Evolutionary conservation across 352 stramenopile species (phyloP).

Genomic region (Plasmopara viticola): DNA sequence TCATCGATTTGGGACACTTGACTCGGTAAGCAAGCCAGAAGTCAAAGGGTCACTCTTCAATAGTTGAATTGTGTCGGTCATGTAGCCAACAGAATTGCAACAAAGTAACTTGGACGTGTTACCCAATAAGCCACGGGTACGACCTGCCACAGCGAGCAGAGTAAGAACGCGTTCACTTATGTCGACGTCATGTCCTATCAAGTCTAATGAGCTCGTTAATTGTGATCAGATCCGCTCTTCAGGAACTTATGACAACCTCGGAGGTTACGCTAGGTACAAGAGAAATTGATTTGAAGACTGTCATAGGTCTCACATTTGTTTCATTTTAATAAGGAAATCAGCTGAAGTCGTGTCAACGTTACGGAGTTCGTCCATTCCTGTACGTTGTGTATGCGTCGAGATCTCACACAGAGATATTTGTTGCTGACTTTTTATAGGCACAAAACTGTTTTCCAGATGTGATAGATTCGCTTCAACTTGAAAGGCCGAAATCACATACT

Average conservation of each 20-base stretch:
- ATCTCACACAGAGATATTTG: neutral
- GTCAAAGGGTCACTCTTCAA: neutral
- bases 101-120: slow-evolving; percentile 11
- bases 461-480: slow-evolving; percentile 7
- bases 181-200: neutral
- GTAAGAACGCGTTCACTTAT: slow-evolving; percentile 8
- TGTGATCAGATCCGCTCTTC: slow-evolving; percentile 12
- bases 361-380: slow-evolving; percentile 14
- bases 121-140: slow-evolving; percentile 11
- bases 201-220: neutral
- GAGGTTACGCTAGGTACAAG: slow-evolving; percentile 50
- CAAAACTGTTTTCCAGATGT: slow-evolving; percentile 25
- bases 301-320: neutral
- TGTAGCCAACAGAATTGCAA: slow-evolving; percentile 13
- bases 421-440: slow-evolving; percentile 8
- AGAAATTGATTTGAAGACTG: neutral
- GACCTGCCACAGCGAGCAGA: slow-evolving; percentile 26
- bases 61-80: slow-evolving; percentile 3
- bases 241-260: slow-evolving; percentile 23
- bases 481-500: slow-evolving; percentile 5
- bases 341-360: slow-evolving; percentile 17
- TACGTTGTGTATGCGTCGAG: slow-evolving; percentile 4
- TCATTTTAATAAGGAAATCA: slow-evolving; percentile 10
- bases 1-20: slow-evolving; percentile 10
- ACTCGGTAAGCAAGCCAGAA: slow-evolving; percentile 11